phyloP scores from a whole-genome alignment of 1,284 basidiomycete species.

The Boletus smithii region DNA sequence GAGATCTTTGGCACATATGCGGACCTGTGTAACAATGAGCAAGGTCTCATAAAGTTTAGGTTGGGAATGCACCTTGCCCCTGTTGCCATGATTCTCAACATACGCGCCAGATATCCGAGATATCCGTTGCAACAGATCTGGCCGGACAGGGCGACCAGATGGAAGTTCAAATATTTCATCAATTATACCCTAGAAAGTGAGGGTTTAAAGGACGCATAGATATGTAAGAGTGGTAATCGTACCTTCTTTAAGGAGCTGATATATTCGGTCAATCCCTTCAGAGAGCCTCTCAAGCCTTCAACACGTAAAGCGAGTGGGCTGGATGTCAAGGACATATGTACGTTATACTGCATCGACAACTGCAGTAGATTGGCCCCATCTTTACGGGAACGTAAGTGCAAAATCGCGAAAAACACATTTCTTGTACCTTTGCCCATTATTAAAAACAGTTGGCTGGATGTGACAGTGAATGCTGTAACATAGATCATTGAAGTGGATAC shows the following conservation, averaged over 20 bases:
- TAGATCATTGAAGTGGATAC: conserved; percentile 2
- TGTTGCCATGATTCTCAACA: conserved; percentile 46
- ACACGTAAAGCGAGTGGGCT: conserved; percentile 56
- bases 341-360: conserved; percentile 55
- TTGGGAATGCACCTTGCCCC: conserved; percentile 38
- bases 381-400: conserved; percentile 28
- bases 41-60: background rate
- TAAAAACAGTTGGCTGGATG: conserved; percentile 60
- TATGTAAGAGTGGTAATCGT: conserved; percentile 7
- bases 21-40: conserved; percentile 41
- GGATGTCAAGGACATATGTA: conserved; percentile 56
- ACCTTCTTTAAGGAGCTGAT: conserved; percentile 52
- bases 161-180: conserved; percentile 50
- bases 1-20: conserved; percentile 47
- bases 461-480: conserved; percentile 52
- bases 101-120: conserved; percentile 66
- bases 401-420: background rate
- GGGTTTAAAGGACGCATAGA: background rate
- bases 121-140: conserved; percentile 53
- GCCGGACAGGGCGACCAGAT: conserved; percentile 38
- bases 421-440: conserved; percentile 67
- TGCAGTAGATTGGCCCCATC: conserved; percentile 63
- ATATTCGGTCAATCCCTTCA: conserved; percentile 44
- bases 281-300: conserved; percentile 51
- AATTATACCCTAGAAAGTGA: conserved; percentile 43